Percentiles rank a stretch among this genome's conserved stretches.
These are phyloP conservation scores for Colletotrichum cereale DNA, from an alignment of 2,329 filamentous ascomycete genomes.

Conservation along the genomic window DNA sequence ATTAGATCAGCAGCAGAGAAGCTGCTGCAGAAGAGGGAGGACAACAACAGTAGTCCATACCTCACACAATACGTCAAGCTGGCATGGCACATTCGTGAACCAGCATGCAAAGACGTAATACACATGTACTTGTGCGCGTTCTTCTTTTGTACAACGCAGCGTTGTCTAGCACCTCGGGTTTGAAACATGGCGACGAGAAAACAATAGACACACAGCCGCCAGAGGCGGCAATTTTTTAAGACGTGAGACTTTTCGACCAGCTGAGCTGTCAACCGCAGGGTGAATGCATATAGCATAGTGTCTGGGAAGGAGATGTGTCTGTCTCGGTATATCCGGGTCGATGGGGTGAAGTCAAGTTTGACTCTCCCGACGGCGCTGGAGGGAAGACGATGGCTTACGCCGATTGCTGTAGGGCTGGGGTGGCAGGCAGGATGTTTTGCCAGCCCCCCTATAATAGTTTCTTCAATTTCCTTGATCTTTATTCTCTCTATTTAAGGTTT, in stretches of 20 bases:
- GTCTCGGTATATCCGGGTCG: neutral
- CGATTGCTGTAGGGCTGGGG: slow-evolving; percentile 9
- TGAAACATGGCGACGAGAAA: slow-evolving; percentile 20
- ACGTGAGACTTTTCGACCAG: neutral
- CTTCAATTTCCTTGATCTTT: too few species aligned
- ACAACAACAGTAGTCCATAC: neutral
- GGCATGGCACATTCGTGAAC: slow-evolving; percentile 25
- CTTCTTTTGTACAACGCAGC: slow-evolving; percentile 11
- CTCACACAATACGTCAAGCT: slow-evolving; percentile 25
- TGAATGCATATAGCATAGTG: neutral
- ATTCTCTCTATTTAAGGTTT: neutral
- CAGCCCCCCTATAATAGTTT: too few species aligned
- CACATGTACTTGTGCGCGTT: neutral
- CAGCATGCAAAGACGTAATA: slow-evolving; percentile 29
- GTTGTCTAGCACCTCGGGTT: slow-evolving; percentile 9
- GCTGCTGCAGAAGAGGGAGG: slow-evolving; percentile 9
- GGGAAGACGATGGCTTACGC: neutral
- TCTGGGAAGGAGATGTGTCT: neutral
- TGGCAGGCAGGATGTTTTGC: neutral
- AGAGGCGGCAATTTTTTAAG: neutral
- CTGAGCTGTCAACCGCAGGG: neutral
- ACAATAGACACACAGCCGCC: slow-evolving; percentile 23
- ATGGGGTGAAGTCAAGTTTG: slow-evolving; percentile 29
- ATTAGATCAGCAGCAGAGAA: slow-evolving; percentile 23
- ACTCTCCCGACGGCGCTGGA: neutral